These are phyloP conservation scores for Camelina laxa DNA, from an alignment of 345 rosid species.

Conservation along the genomic window DNA sequence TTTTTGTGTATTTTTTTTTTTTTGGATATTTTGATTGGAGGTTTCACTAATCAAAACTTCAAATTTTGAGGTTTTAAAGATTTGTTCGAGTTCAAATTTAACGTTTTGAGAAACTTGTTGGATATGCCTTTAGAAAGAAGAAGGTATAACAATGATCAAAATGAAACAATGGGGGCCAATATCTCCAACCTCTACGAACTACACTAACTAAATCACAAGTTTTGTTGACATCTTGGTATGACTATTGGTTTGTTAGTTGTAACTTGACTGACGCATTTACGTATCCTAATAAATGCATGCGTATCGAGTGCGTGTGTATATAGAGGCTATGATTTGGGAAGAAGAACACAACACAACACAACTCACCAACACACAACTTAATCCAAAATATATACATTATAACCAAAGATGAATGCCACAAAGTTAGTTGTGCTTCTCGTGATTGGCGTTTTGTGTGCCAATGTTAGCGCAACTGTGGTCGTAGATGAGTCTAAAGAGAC, in stretches of 20 bases:
- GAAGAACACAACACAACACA: slow-evolving; percentile 11
- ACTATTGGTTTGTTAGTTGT: slow-evolving; percentile 12
- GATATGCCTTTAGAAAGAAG: too few species aligned
- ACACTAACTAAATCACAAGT: too few species aligned
- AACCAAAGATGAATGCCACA: slow-evolving; percentile 15
- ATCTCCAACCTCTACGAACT: too few species aligned
- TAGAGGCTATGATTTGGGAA: not conserved
- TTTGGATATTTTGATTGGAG: too few species aligned
- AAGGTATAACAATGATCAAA: too few species aligned
- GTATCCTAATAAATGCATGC: not conserved
- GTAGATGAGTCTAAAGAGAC: not conserved
- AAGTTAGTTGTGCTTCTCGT: slow-evolving; percentile 5
- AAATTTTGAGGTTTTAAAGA: too few species aligned
- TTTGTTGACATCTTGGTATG: slow-evolving; percentile 9
- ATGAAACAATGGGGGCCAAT: too few species aligned
- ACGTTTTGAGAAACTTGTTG: too few species aligned
- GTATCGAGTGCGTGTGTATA: not conserved
- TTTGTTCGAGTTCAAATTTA: too few species aligned
- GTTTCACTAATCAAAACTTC: too few species aligned
- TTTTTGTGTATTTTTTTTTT: too few species aligned
- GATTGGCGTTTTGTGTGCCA: slow-evolving; percentile 13
- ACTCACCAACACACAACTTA: not conserved
- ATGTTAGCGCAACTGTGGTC: slow-evolving; percentile 19
- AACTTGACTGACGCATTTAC: slow-evolving; percentile 5
- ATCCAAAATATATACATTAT: too few species aligned